Conservation (phyloP, 192 early-diverging fungal species). For the Pilobolus umbonatus region DNA sequence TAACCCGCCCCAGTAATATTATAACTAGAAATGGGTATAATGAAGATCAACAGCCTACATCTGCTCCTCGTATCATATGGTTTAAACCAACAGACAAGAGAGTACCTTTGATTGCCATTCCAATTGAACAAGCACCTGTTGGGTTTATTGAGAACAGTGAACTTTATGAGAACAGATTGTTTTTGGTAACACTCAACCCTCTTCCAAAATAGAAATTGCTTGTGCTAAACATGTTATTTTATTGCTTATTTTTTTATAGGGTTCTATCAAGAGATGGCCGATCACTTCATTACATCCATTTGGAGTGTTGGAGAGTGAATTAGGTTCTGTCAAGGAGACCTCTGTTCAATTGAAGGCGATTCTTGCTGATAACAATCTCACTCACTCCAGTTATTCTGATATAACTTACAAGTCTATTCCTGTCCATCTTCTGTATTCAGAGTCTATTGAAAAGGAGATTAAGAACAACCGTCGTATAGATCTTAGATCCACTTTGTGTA, state of each 20-base stretch:
- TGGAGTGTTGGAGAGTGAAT: constrained; percentile 56
- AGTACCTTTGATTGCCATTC: constrained; percentile 66
- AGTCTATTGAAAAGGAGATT: constrained; percentile 50
- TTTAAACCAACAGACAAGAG: constrained; percentile 79
- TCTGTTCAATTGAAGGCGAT: constrained; percentile 73
- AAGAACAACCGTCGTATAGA: constrained; percentile 67
- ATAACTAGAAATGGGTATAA: constrained; percentile 4
- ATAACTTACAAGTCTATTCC: constrained; percentile 71
- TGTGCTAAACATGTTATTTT: not conserved
- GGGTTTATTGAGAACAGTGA: constrained; percentile 62
- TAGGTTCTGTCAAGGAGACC: constrained; percentile 81
- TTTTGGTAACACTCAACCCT: constrained; percentile 33
- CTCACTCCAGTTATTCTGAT: constrained; percentile 60
- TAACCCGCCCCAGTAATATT: constrained; percentile 26
- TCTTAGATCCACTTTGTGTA: constrained; percentile 49
- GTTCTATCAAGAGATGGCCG: constrained; percentile 64
- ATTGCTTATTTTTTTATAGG: constrained; percentile 33
- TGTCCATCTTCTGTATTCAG: not conserved
- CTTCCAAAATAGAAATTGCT: not conserved
- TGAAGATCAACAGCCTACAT: constrained; percentile 38
- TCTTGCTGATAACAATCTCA: constrained; percentile 74
- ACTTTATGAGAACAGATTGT: constrained; percentile 47
- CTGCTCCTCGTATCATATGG: constrained; percentile 58
- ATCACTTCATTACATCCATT: constrained; percentile 63
- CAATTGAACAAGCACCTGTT: constrained; percentile 55